A percentile compares a stretch with the other conserved stretches of the same genome.
Conservation (phyloP, 345 rosid genomes). For the Syzygium grande region DNA sequence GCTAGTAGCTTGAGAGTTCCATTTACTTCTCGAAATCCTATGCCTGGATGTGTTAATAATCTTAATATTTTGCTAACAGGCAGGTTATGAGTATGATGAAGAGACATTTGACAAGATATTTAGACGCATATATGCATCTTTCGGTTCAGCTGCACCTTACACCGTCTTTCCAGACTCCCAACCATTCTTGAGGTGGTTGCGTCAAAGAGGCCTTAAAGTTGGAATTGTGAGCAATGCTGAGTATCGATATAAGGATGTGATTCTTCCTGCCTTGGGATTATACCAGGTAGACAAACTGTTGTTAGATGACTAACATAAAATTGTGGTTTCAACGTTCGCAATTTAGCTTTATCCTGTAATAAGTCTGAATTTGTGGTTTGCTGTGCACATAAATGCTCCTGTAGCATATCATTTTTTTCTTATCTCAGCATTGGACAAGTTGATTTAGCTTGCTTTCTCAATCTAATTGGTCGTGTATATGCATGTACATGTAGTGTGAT, state of each 20-base stretch:
- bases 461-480: neutral
- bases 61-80: slow-evolving; percentile 32
- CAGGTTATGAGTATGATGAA: slow-evolving; percentile 91
- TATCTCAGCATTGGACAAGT: neutral
- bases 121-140: slow-evolving; percentile 76
- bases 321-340: neutral
- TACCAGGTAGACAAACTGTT: slow-evolving; percentile 37
- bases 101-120: slow-evolving; percentile 88
- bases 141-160: slow-evolving; percentile 95
- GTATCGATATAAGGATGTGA: slow-evolving; percentile 80
- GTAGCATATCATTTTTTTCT: neutral
- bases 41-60: neutral
- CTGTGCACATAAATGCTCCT: neutral
- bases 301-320: neutral
- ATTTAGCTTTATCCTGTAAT: neutral
- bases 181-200: slow-evolving; percentile 88
- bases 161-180: slow-evolving; percentile 62
- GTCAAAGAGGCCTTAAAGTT: slow-evolving; percentile 50
- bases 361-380: neutral
- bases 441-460: neutral
- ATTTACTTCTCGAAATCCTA: neutral
- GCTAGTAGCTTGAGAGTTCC: neutral
- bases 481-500: neutral
- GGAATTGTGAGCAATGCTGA: slow-evolving; percentile 86
- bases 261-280: slow-evolving; percentile 83